Percentiles rank a stretch among this genome's conserved stretches.
phyloP scores from a whole-genome alignment of 2,329 filamentous ascomycete species.

The Sclerotinia spermophila region DNA sequence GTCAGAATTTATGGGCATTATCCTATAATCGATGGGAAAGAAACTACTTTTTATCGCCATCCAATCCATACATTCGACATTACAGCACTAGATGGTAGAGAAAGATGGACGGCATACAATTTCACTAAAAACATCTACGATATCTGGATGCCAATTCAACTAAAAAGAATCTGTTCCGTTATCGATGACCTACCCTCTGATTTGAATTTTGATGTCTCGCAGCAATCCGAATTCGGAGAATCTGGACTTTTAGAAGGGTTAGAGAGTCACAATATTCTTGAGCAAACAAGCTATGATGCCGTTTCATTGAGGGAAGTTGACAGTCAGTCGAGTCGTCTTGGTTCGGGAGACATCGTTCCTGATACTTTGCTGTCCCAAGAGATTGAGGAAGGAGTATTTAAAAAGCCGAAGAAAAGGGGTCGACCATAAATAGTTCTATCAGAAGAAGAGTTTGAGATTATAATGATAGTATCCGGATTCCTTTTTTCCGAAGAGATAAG shows the following conservation, averaged over 20 bases:
- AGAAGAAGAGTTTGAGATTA: too few relatives aligned
- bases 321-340: background rate
- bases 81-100: conserved; percentile 28
- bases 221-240: background rate
- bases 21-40: conserved; percentile 24
- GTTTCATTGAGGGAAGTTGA: background rate
- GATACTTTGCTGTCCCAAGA: background rate
- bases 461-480: too few relatives aligned
- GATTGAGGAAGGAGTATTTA: background rate
- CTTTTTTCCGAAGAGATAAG: too few relatives aligned
- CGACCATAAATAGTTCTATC: background rate
- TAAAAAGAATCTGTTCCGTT: conserved; percentile 32
- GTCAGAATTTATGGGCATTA: conserved; percentile 39
- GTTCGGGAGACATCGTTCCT: background rate
- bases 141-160: conserved; percentile 34
- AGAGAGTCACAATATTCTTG: background rate
- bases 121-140: conserved; percentile 36
- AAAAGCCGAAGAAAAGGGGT: background rate
- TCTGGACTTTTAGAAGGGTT: background rate
- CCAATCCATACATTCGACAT: conserved; percentile 33
- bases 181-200: background rate
- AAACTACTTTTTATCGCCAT: conserved; percentile 34
- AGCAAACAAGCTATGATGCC: background rate
- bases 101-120: conserved; percentile 31
- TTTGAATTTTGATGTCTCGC: background rate